Evolutionary conservation across 768 basidiomycete species (phyloP).

Genomic region (Xerocomus potaroensis): DNA sequence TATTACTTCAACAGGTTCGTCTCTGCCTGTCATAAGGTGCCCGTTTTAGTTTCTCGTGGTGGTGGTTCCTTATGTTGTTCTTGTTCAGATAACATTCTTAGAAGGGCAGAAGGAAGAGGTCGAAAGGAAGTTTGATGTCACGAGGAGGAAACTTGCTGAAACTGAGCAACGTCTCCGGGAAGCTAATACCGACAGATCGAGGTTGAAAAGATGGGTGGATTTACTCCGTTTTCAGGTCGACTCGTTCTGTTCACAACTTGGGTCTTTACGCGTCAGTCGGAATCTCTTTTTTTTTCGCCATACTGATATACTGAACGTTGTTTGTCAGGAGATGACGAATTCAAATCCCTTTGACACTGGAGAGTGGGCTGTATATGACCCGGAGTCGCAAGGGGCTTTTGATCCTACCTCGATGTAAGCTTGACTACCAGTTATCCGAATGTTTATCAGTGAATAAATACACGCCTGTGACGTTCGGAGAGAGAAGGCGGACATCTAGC

Average conservation of each 20-base stretch:
- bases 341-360: neutral
- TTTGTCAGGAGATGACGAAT: conserved; percentile 9
- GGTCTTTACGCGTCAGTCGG: conserved; percentile 9
- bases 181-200: conserved; percentile 12
- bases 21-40: conserved; percentile 10
- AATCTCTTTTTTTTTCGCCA: neutral
- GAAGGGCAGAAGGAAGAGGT: conserved; percentile 14
- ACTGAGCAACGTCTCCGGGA: conserved; percentile 17
- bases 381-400: neutral
- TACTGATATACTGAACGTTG: neutral
- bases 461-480: too few species aligned
- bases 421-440: too few species aligned
- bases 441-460: too few species aligned
- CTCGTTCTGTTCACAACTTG: conserved; percentile 8
- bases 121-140: conserved; percentile 11
- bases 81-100: conserved; percentile 13
- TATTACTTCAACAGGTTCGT: conserved; percentile 12
- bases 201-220: conserved; percentile 8
- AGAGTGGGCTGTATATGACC: conserved; percentile 2
- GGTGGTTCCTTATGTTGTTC: neutral
- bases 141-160: conserved; percentile 16
- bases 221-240: conserved; percentile 9
- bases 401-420: neutral
- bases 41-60: neutral
- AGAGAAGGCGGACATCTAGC: too few species aligned